phyloP scores from a whole-genome alignment of 768 basidiomycete genomes.

The Tylopilus intermedius region DNA sequence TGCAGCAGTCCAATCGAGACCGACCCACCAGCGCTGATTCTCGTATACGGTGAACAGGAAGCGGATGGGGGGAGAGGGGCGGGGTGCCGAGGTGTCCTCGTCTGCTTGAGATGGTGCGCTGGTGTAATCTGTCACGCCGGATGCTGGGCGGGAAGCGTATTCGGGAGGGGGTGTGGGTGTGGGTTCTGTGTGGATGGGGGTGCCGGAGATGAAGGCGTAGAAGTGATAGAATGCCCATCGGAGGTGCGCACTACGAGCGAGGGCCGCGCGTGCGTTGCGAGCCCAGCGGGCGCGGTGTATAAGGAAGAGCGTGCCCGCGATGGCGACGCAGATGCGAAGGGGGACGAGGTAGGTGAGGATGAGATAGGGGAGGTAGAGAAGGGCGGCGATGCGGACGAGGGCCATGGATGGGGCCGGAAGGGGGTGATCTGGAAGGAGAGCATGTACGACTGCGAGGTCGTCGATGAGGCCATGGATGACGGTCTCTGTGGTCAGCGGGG shows the following conservation, averaged over 20 bases:
- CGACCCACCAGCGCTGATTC: constrained; percentile 98
- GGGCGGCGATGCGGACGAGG: constrained; percentile 51
- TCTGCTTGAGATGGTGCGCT: constrained; percentile 13
- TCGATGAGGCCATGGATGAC: constrained; percentile 51
- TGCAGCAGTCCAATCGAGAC: constrained; percentile 92
- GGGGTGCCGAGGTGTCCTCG: constrained; percentile 13
- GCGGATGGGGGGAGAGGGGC: constrained; percentile 39
- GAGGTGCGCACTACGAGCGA: constrained; percentile 64
- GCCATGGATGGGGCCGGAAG: constrained; percentile 29
- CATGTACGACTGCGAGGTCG: constrained; percentile 62
- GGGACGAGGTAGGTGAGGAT: constrained; percentile 58
- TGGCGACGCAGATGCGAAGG: constrained; percentile 54
- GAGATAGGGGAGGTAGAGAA: constrained; percentile 64
- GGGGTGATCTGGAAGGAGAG: constrained; percentile 44
- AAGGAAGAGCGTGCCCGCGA: constrained; percentile 54
- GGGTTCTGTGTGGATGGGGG: constrained; percentile 42
- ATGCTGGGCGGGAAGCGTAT: constrained; percentile 24
- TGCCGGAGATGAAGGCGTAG: constrained; percentile 50
- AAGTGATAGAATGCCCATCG: constrained; percentile 56
- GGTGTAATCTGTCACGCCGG: constrained; percentile 18
- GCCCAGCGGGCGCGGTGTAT: constrained; percentile 69
- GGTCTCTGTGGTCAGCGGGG: constrained; percentile 47
- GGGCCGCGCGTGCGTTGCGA: constrained; percentile 43
- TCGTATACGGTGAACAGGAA: constrained; percentile 90
- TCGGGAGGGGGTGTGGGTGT: constrained; percentile 29